A percentile compares a stretch with the other conserved stretches of the same genome.
Evolutionary conservation across 2,329 filamentous ascomycete species (phyloP).

Genomic region (Colletotrichum paranaense): DNA sequence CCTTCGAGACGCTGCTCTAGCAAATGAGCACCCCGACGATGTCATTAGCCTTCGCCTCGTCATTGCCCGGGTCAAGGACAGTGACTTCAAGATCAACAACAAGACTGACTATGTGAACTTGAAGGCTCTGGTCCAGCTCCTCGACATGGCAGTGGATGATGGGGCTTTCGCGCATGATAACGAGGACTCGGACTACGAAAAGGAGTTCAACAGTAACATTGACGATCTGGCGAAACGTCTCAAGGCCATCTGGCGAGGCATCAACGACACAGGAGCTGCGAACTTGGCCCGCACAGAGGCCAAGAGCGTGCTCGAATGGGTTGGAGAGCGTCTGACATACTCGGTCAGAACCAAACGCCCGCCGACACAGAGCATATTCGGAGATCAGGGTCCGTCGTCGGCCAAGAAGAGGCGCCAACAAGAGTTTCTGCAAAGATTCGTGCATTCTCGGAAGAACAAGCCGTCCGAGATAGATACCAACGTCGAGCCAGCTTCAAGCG

Average conservation of each 20-base stretch:
- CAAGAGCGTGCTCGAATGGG: constrained; percentile 79
- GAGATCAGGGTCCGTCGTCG: constrained; percentile 49
- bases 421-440: constrained; percentile 62
- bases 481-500: constrained; percentile 18
- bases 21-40: constrained; percentile 53
- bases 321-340: constrained; percentile 79
- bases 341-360: constrained; percentile 74
- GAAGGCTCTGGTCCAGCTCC: constrained; percentile 71
- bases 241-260: constrained; percentile 68
- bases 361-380: constrained; percentile 64
- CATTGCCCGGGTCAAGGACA: constrained; percentile 56
- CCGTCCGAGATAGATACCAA: not conserved
- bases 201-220: constrained; percentile 75
- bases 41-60: constrained; percentile 56
- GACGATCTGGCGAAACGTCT: constrained; percentile 74
- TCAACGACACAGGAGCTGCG: constrained; percentile 79
- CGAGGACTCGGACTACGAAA: constrained; percentile 44
- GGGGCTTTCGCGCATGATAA: constrained; percentile 51
- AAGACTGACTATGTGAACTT: constrained; percentile 77
- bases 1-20: constrained; percentile 60
- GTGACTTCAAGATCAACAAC: constrained; percentile 63
- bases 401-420: constrained; percentile 50
- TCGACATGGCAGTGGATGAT: constrained; percentile 81
- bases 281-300: constrained; percentile 79
- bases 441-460: constrained; percentile 43